Evolutionary conservation across 2,329 filamentous ascomycete genomes (phyloP).

Genomic region (Byssoonygena ceratinophila): DNA sequence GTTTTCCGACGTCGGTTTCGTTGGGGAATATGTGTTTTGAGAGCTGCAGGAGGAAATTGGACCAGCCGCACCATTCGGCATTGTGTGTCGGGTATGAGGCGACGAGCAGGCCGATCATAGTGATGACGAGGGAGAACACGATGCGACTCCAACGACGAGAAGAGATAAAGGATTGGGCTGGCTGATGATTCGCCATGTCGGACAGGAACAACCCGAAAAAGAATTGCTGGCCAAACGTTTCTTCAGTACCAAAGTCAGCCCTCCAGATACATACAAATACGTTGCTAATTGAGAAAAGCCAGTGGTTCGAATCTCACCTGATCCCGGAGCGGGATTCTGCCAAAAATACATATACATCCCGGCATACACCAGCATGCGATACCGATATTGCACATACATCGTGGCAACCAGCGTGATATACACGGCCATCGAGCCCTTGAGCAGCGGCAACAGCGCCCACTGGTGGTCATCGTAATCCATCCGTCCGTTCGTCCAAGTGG

Average conservation of each 20-base stretch:
- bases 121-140: slow-evolving; percentile 30
- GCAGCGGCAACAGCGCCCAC: slow-evolving; percentile 42
- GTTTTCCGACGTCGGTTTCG: slow-evolving; percentile 35
- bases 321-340: slow-evolving; percentile 37
- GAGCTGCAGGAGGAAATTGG: slow-evolving; percentile 32
- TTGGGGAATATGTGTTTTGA: slow-evolving; percentile 40
- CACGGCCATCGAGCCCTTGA: slow-evolving; percentile 39
- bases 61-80: slow-evolving; percentile 43
- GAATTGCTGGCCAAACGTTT: slow-evolving; percentile 46
- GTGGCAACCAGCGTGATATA: slow-evolving; percentile 38
- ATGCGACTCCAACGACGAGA: slow-evolving; percentile 33
- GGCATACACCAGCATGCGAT: slow-evolving; percentile 34
- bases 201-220: slow-evolving; percentile 44
- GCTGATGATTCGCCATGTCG: slow-evolving; percentile 40
- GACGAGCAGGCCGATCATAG: slow-evolving; percentile 36
- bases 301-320: slow-evolving; percentile 30
- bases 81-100: slow-evolving; percentile 43
- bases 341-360: slow-evolving; percentile 43
- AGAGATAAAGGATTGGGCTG: slow-evolving; percentile 39
- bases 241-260: slow-evolving; percentile 22
- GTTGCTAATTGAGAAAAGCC: neutral
- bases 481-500: slow-evolving; percentile 42
- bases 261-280: neutral
- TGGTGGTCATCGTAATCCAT: slow-evolving; percentile 47
- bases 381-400: slow-evolving; percentile 39